These are phyloP conservation scores for Eucalyptus erythrocorys DNA, from an alignment of 345 rosid species.

Conservation along the genomic window DNA sequence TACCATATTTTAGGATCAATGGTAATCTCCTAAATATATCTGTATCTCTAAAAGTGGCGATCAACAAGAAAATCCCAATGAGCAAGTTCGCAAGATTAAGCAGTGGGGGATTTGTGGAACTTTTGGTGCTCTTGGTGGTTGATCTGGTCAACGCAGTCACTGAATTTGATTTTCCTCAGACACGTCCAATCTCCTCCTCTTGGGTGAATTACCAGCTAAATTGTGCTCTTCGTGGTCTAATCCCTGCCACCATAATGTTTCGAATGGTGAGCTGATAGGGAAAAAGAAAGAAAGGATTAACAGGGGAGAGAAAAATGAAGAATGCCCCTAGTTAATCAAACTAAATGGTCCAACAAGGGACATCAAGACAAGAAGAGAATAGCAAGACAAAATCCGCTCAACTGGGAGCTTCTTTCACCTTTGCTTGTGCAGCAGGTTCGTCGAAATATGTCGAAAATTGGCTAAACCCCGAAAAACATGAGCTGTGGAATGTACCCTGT, in stretches of 20 bases:
- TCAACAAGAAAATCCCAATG: neutral
- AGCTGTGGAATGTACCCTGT: too few relatives aligned
- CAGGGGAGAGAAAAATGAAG: neutral
- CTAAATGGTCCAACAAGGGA: too few relatives aligned
- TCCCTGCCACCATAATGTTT: neutral
- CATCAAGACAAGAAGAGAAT: too few relatives aligned
- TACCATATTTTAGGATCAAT: too few relatives aligned
- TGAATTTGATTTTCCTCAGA: neutral
- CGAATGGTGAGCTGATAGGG: neutral
- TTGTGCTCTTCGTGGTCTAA: neutral
- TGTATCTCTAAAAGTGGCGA: neutral
- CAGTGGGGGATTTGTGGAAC: neutral
- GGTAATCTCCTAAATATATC: too few relatives aligned
- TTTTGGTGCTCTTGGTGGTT: neutral
- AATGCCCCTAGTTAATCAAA: neutral
- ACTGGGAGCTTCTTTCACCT: too few relatives aligned
- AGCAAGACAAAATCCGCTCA: too few relatives aligned
- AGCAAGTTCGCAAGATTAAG: neutral
- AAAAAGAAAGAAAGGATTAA: neutral
- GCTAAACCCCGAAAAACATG: too few relatives aligned
- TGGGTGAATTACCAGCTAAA: neutral
- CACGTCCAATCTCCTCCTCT: neutral
- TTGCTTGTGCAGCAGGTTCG: too few relatives aligned
- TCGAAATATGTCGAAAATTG: too few relatives aligned
- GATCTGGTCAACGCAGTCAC: neutral